Evolutionary conservation across 176 grass and related monocot species (phyloP).

Genomic region (Olyra latifolia): DNA sequence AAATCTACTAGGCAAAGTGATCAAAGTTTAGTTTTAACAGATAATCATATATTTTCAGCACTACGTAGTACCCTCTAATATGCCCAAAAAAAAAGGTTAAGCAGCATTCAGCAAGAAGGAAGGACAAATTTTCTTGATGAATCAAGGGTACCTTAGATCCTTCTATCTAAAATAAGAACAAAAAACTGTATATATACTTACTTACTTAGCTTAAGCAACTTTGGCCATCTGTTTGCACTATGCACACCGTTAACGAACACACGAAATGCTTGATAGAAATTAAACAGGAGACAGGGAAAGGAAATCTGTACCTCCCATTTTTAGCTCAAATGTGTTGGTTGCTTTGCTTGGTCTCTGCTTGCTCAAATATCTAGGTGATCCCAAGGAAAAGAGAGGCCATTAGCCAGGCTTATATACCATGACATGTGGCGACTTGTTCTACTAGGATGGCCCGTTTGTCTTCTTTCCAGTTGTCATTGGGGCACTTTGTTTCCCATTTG

Average conservation of each 20-base stretch:
- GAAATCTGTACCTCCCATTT: slow-evolving; percentile 13
- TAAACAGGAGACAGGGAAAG: neutral
- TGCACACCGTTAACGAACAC: neutral
- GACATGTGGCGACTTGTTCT: neutral
- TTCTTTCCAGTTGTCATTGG: neutral
- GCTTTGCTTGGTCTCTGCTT: neutral
- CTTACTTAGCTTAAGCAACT: neutral
- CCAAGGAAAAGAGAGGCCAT: neutral
- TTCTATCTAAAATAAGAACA: too few species aligned
- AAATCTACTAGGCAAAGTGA: too few species aligned
- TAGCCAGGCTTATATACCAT: neutral
- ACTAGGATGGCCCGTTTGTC: neutral
- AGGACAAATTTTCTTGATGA: too few species aligned
- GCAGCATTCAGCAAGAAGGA: too few species aligned
- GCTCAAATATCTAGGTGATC: neutral
- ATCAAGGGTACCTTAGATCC: too few species aligned
- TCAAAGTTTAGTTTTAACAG: too few species aligned
- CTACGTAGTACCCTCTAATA: too few species aligned
- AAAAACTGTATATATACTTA: too few species aligned
- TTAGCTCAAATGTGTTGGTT: neutral
- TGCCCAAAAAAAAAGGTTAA: too few species aligned
- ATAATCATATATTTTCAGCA: too few species aligned
- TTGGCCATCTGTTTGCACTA: neutral
- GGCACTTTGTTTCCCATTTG: neutral
- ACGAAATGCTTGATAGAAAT: neutral